phyloP scores from a whole-genome alignment of 805 yeast genomes.

The Candida stauntonica region DNA sequence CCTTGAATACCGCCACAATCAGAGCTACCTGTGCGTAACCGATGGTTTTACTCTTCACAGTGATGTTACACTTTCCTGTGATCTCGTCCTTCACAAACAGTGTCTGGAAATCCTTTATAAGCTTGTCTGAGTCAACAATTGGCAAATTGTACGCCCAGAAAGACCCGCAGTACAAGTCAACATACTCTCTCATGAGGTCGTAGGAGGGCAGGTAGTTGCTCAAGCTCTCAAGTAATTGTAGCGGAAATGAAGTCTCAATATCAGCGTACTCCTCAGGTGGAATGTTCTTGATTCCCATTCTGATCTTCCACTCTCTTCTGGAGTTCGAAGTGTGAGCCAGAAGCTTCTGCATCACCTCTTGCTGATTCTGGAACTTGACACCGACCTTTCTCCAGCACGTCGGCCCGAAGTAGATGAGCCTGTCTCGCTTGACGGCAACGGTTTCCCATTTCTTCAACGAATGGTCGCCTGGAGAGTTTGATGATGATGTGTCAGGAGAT shows the following conservation, averaged over 20 bases:
- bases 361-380: constrained; percentile 2
- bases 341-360: constrained; percentile 13
- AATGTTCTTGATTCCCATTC: constrained; percentile 10
- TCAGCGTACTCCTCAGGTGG: constrained; percentile 10
- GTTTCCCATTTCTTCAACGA: constrained; percentile 8
- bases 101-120: constrained; percentile 18
- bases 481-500: not conserved
- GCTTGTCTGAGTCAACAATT: constrained; percentile 12
- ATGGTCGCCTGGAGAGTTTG: not conserved
- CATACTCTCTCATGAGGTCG: constrained; percentile 13
- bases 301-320: constrained; percentile 22
- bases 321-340: constrained; percentile 15
- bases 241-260: constrained; percentile 8
- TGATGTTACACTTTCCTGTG: constrained; percentile 10
- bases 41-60: constrained; percentile 6
- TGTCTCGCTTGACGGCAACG: constrained; percentile 9
- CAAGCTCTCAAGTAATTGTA: constrained; percentile 13
- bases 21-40: constrained; percentile 24
- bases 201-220: constrained; percentile 20
- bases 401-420: constrained; percentile 19
- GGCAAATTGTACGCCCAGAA: constrained; percentile 18
- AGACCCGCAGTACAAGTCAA: constrained; percentile 15
- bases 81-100: constrained; percentile 9
- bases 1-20: constrained; percentile 14
- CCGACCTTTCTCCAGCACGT: constrained; percentile 21